phyloP scores from a whole-genome alignment of 495 filamentous ascomycete species.

The Lophiostoma macrostomum region DNA sequence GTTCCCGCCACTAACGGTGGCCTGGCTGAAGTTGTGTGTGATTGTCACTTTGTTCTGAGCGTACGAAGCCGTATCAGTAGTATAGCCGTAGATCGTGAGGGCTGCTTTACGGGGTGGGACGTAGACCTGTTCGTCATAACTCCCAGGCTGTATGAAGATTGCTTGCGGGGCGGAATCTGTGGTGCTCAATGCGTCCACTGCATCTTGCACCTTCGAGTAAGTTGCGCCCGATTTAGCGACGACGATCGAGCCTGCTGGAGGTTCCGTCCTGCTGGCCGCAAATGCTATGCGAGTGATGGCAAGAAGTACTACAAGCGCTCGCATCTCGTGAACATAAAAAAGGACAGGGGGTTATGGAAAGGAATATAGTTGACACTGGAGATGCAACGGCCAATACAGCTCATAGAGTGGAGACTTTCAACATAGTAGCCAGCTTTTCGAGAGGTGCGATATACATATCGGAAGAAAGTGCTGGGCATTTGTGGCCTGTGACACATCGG shows the following conservation, averaged over 20 bases:
- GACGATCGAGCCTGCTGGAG: constrained; percentile 51
- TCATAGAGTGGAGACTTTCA: too few species aligned
- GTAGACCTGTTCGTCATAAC: constrained; percentile 42
- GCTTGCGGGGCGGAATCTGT: constrained; percentile 47
- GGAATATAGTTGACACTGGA: too few species aligned
- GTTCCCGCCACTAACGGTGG: constrained; percentile 39
- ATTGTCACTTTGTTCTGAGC: constrained; percentile 57
- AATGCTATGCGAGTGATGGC: too few species aligned
- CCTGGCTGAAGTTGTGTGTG: constrained; percentile 46
- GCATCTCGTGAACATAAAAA: too few species aligned
- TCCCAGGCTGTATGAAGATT: constrained; percentile 57
- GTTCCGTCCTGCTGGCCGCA: constrained; percentile 41
- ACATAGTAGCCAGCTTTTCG: too few species aligned
- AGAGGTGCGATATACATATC: too few species aligned
- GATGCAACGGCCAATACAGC: too few species aligned
- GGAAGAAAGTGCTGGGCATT: too few species aligned
- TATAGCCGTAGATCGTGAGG: constrained; percentile 61
- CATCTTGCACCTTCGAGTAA: constrained; percentile 52
- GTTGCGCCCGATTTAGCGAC: constrained; percentile 47
- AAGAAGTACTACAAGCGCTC: too few species aligned
- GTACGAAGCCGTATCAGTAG: constrained; percentile 54
- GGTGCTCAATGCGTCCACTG: constrained; percentile 45
- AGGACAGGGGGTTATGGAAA: too few species aligned
- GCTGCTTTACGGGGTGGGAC: constrained; percentile 24
- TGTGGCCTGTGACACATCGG: too few species aligned